A percentile compares a stretch with the other conserved stretches of the same genome.
Evolutionary conservation across 2,329 filamentous ascomycete genomes (phyloP).

Genomic region (Neofusicoccum cordaticola): DNA sequence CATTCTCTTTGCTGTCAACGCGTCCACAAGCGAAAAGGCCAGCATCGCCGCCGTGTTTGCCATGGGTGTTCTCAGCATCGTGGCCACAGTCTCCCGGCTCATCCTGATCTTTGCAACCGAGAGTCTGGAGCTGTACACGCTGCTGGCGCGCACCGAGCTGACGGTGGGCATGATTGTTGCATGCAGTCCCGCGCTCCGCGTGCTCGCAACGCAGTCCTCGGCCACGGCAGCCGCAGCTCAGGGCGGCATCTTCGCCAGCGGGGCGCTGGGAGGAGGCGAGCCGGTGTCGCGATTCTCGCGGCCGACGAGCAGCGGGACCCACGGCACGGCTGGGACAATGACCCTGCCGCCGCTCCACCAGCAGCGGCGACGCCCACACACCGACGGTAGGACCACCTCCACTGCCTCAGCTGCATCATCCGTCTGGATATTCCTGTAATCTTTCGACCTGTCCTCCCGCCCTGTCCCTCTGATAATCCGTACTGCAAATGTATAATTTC

Average conservation of each 20-base stretch:
- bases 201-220: not conserved
- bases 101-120: not conserved
- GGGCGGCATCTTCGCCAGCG: not conserved
- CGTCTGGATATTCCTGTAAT: not conserved
- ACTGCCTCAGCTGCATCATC: not conserved
- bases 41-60: not conserved
- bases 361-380: not conserved
- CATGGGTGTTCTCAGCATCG: conserved; percentile 1
- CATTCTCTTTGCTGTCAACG: not conserved
- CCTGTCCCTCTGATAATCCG: not conserved
- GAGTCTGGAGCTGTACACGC: not conserved
- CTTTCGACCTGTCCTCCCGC: not conserved
- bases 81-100: not conserved
- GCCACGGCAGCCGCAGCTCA: not conserved
- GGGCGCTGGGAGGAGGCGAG: not conserved
- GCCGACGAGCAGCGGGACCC: not conserved
- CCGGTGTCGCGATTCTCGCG: not conserved
- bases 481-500: too few relatives aligned
- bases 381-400: not conserved
- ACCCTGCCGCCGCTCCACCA: not conserved
- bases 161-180: not conserved
- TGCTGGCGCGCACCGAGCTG: not conserved
- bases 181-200: not conserved
- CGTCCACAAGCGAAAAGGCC: not conserved
- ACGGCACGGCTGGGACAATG: not conserved